Evolutionary conservation across 169 alveolate species (phyloP), one percentile per base, ranked within the genome.

Genomic region (Perkinsus olseni): DNA sequence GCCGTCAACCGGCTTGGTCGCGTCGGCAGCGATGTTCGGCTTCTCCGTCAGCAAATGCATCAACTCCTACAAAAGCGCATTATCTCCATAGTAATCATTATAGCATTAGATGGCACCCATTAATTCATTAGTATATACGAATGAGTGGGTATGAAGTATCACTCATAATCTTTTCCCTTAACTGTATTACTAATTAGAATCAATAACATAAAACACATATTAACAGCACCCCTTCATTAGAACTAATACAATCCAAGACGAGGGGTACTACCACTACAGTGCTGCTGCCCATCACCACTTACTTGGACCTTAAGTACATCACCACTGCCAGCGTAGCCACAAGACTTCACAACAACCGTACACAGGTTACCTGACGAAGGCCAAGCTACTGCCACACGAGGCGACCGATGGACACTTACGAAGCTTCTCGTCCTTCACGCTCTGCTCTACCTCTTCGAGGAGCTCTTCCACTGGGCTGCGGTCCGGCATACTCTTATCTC

Each of bases 241-340:
- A n/a, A n/a, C n/a, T 45, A 45, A 45, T 45, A 45, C 62, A 45
- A 45, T n/a, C n/a, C n/a, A n/a, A n/a, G n/a, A n/a, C n/a, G n/a
- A n/a, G n/a, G n/a, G n/a, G n/a, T n/a, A n/a, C n/a, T n/a, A n/a
- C n/a, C n/a, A n/a, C n/a, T n/a, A n/a, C n/a, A n/a, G n/a, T 40
- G 50, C 21, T 40, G 50, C 50, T 11, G 21, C 3, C 50, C 3
- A 40, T 40, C 11, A 11, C 50, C 21, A 24, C 82, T 24, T 28
- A 62, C 82, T 24, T 91, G 74, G 31, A 98, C 99, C 95, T 98
- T 97, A 38, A 99, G 95, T 0, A 99, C 99, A 93, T 99, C 99
- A 28, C 99, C 99, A 82, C 99, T 97, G 50, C 99, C 99, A 28
- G 99, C 99, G 24, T 48, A 91, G 31, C 82, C 82, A 24, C 82